phyloP scores from a whole-genome alignment of 2,329 filamentous ascomycete genomes.

The Emmonsiellopsis sp. region DNA sequence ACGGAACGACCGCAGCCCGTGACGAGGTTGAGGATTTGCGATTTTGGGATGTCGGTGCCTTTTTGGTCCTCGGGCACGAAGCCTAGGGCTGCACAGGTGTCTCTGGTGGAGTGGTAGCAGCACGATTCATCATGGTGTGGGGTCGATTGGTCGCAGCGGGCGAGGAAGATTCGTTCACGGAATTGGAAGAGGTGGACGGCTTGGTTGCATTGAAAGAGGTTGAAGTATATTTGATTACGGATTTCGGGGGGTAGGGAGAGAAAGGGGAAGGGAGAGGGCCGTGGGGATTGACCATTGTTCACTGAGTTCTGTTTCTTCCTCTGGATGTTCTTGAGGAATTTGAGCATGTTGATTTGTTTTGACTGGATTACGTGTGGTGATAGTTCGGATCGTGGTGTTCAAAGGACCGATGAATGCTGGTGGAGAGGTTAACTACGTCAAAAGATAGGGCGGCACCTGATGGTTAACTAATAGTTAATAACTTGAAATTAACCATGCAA shows the following conservation, averaged over 20 bases:
- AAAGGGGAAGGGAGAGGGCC: slow-evolving; percentile 3
- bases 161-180: slow-evolving; percentile 26
- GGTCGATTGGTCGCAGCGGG: slow-evolving; percentile 19
- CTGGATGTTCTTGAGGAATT: background rate
- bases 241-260: slow-evolving; percentile 25
- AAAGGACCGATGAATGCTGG: no score
- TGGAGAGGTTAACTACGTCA: no score
- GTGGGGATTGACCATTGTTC: no score
- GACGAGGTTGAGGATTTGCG: no score
- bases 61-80: background rate
- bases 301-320: no score
- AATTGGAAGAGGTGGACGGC: slow-evolving; percentile 28
- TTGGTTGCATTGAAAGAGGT: slow-evolving; percentile 23
- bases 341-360: background rate
- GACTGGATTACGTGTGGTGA: no score
- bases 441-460: no score
- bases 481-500: no score
- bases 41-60: no score
- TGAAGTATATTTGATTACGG: slow-evolving; percentile 28
- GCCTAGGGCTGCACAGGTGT: slow-evolving; percentile 22
- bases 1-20: no score
- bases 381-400: no score
- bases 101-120: slow-evolving; percentile 22
- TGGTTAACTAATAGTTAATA: no score
- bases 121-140: slow-evolving; percentile 18